These are phyloP conservation scores for Jacaranda mimosifolia DNA, from an alignment of 257 asterid genomes.

Conservation along the genomic window DNA sequence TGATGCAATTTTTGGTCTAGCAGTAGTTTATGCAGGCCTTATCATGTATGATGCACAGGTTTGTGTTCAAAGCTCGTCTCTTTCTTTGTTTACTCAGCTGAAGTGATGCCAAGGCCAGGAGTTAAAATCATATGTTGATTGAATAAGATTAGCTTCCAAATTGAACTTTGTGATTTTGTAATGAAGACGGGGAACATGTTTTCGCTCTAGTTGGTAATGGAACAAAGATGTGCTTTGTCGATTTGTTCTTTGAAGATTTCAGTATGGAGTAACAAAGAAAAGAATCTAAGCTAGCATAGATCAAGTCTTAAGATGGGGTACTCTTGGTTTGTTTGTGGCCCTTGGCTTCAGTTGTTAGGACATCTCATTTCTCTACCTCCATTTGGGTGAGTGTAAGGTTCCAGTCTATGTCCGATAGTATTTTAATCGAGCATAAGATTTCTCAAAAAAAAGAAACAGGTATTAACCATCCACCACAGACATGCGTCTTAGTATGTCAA, in stretches of 20 bases:
- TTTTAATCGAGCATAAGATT: too few species aligned
- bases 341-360: not conserved
- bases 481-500: too few species aligned
- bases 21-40: constrained; percentile 85
- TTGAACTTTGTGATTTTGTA: not conserved
- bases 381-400: not conserved
- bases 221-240: not conserved
- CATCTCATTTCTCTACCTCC: not conserved
- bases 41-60: constrained; percentile 97
- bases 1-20: constrained; percentile 83
- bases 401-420: not conserved
- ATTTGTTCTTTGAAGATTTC: not conserved
- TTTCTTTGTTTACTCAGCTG: not conserved
- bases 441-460: too few species aligned
- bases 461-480: too few species aligned
- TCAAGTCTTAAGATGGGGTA: not conserved
- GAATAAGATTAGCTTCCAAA: not conserved
- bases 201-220: constrained; percentile 9
- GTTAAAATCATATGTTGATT: not conserved
- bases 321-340: not conserved
- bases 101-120: not conserved
- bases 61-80: constrained; percentile 34
- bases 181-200: not conserved
- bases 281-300: not conserved
- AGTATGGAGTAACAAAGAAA: not conserved